Evolutionary conservation across 192 early-diverging fungal species (phyloP).

Genomic region (Linnemannia hyalina): DNA sequence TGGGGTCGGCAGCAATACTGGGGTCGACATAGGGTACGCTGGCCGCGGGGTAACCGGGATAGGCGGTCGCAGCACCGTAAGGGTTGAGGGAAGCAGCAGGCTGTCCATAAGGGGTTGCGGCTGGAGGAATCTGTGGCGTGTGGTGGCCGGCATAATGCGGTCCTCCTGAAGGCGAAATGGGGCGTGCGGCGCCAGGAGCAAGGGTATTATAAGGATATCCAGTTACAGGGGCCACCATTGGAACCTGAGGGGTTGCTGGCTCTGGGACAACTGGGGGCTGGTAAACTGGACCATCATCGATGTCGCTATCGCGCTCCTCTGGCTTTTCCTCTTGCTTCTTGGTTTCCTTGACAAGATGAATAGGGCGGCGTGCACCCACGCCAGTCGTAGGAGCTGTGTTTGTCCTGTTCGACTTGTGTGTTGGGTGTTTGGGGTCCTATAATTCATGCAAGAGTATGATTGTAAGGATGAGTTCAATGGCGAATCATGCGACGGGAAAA

Average conservation of each 20-base stretch:
- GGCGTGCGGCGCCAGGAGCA: conserved; percentile 26
- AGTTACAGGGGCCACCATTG: conserved; percentile 28
- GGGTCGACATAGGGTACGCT: conserved; percentile 26
- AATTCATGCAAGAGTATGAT: not conserved
- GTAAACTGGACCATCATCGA: conserved; percentile 53
- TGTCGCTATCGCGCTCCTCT: conserved; percentile 16
- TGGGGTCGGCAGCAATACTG: conserved; percentile 25
- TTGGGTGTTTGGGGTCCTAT: conserved; percentile 46
- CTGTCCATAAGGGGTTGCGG: conserved; percentile 22
- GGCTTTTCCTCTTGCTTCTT: conserved; percentile 37
- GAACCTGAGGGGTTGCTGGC: conserved; percentile 20
- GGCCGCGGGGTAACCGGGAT: conserved; percentile 37
- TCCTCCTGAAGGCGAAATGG: conserved; percentile 28
- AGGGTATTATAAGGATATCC: conserved; percentile 51
- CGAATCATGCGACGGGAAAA: not conserved
- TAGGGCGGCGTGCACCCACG: conserved; percentile 32
- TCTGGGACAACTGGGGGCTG: conserved; percentile 49
- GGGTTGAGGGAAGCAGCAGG: conserved; percentile 21
- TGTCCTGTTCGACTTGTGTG: conserved; percentile 32
- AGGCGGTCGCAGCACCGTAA: conserved; percentile 26
- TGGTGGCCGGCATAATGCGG: conserved; percentile 38
- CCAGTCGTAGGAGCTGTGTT: not conserved
- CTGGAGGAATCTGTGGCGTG: conserved; percentile 39
- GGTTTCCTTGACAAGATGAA: conserved; percentile 27
- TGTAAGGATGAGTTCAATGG: not conserved